A percentile compares a stretch with the other conserved stretches of the same genome.
phyloP scores from a whole-genome alignment of 1,139 yeast genomes.

The Nakaseomyces sp. region DNA sequence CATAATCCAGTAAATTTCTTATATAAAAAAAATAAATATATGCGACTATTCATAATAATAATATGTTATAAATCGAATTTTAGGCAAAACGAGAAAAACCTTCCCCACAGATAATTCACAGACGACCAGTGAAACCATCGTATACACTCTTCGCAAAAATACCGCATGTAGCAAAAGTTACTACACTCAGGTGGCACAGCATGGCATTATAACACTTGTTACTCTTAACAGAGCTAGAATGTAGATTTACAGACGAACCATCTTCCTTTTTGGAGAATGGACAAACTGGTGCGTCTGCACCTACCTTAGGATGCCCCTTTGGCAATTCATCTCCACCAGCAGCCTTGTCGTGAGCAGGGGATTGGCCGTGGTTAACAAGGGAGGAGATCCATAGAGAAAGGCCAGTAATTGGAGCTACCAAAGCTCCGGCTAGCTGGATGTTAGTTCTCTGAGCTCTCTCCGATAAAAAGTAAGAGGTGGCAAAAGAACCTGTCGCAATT shows the following conservation, averaged over 20 bases:
- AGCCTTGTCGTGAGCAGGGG: neutral
- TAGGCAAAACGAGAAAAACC: neutral
- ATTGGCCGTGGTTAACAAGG: neutral
- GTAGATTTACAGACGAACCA: neutral
- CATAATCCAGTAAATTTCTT: too few species aligned
- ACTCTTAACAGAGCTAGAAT: constrained; percentile 8
- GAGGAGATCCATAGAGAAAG: constrained; percentile 10
- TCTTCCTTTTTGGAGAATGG: constrained; percentile 9
- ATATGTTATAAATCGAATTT: too few species aligned
- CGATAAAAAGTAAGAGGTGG: constrained; percentile 27
- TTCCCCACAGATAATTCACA: neutral
- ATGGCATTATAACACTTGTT: constrained; percentile 13
- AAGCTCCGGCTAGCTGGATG: constrained; percentile 24
- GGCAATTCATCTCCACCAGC: neutral
- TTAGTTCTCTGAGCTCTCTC: constrained; percentile 27
- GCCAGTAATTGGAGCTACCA: constrained; percentile 26
- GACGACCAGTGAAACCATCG: constrained; percentile 20
- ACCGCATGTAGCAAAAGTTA: constrained; percentile 14
- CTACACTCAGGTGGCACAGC: constrained; percentile 12
- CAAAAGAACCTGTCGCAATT: constrained; percentile 28
- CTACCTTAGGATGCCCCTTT: constrained; percentile 6
- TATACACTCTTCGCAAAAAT: constrained; percentile 19
- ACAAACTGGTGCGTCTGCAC: constrained; percentile 6
- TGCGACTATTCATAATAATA: too few species aligned
- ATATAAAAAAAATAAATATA: too few species aligned